Evolutionary conservation across 345 rosid genomes (phyloP), one percentile per base, ranked within the genome.

Genomic region (Eucalyptus sp.): DNA sequence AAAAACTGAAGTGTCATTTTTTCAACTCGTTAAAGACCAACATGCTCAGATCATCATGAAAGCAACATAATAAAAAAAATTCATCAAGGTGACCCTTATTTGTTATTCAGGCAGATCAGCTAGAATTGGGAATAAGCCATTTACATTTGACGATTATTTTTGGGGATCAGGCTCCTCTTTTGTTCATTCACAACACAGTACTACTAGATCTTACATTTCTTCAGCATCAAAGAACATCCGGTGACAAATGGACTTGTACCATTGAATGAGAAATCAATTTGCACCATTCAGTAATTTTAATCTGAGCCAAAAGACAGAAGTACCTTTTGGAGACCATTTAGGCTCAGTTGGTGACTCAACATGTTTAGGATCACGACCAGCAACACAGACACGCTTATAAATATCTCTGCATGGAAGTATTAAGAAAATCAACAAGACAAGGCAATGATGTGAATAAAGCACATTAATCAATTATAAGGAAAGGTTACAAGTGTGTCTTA

Each of bases 331-430:
- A 44, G 99, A 98, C 99, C 99, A 98, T 92, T 96, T 96, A 7
- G 98, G 99, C 89, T 98, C 99, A 79, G 96, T 95, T 76, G 99
- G 98, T 64, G 99, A 95, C 93, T 98, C 99, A 50, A 95, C 90
- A 87, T 93, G 79, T n/a, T 93, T 91, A 76, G 96, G 94, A 93
- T 96, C 95, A 91, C 86, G 89, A 89, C 99, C 98, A 91, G 99
- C 97, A 87, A 97, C 94, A 89, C 98, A 96, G 43, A 91, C 62
- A n/a, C 95, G 95, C 60, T 94, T 94, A 89, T 92, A 89, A 87
- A 96, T 85, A 84, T 92, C 96, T 89, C 99, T 98, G 93, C 92
- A 88, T 58, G n/a, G 88, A n/a, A 90, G 48, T 58, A 91, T 33
- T 50, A 76, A 86, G 51, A 58, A 54, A 50, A 46, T 87, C 88